Evolutionary conservation across 2,329 filamentous ascomycete genomes (phyloP).

Genomic region (Aspergillus fischeri): DNA sequence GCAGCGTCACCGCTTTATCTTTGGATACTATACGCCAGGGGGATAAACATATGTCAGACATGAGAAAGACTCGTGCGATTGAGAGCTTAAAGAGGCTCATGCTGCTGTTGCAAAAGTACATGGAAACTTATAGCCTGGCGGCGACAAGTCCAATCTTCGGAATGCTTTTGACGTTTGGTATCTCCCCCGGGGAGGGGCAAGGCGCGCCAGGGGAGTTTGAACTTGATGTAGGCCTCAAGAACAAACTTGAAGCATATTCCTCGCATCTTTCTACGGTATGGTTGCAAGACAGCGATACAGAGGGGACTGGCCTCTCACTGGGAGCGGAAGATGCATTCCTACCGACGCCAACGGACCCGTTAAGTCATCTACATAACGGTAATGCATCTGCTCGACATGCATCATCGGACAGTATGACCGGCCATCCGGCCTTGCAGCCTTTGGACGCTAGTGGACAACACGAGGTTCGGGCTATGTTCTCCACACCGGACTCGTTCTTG

Average conservation of each 20-base stretch:
- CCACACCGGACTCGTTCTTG: constrained; percentile 20
- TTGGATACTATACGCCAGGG: constrained; percentile 16
- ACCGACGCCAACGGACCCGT: background rate
- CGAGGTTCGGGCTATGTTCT: constrained; percentile 5
- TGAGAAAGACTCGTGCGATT: constrained; percentile 25
- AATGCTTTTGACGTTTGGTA: constrained; percentile 34
- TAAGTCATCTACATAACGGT: constrained; percentile 4
- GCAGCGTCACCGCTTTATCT: constrained; percentile 22
- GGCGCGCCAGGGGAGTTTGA: constrained; percentile 12
- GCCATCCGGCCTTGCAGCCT: background rate
- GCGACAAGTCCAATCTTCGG: constrained; percentile 41
- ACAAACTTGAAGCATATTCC: constrained; percentile 24
- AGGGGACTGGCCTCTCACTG: background rate
- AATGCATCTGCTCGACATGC: background rate
- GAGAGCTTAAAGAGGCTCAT: constrained; percentile 34
- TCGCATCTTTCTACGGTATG: constrained; percentile 29
- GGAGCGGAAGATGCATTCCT: background rate
- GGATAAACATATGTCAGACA: constrained; percentile 17
- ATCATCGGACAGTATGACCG: background rate
- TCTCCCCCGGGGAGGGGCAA: constrained; percentile 15
- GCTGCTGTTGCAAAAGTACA: constrained; percentile 33
- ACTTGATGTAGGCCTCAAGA: constrained; percentile 23
- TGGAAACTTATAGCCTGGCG: constrained; percentile 40
- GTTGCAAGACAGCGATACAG: constrained; percentile 12
- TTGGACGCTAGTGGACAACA: constrained; percentile 4